These are phyloP conservation scores for Pythium utonaiense DNA, from an alignment of 352 stramenopile genomes.

Conservation along the genomic window DNA sequence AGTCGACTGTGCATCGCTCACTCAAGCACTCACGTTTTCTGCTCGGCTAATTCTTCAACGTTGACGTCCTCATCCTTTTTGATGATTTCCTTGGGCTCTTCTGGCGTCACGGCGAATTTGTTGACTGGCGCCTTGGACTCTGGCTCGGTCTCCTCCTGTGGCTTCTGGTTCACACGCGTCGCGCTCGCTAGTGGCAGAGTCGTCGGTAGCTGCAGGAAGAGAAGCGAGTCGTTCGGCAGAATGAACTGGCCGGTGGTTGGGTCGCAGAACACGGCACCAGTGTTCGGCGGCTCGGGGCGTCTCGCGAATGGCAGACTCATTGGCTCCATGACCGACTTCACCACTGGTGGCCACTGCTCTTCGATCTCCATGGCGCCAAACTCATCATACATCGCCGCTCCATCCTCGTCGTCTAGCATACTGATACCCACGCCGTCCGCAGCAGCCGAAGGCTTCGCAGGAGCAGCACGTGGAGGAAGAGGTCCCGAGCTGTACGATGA, in stretches of 20 bases:
- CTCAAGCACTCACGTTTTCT: constrained; percentile 13
- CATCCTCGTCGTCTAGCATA: constrained; percentile 72
- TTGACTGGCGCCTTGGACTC: constrained; percentile 27
- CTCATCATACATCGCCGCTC: constrained; percentile 33
- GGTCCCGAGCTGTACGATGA: constrained; percentile 64
- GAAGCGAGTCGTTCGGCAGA: constrained; percentile 59
- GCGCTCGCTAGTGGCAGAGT: constrained; percentile 69
- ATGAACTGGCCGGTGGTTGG: constrained; percentile 40
- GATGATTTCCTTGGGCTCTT: constrained; percentile 13
- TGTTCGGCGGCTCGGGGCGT: constrained; percentile 53
- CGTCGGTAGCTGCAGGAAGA: constrained; percentile 84
- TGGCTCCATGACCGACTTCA: constrained; percentile 80
- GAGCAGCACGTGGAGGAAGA: constrained; percentile 32
- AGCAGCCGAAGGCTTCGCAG: constrained; percentile 44
- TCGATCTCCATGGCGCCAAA: constrained; percentile 58
- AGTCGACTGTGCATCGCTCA: background rate
- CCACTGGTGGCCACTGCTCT: constrained; percentile 74
- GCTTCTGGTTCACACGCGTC: constrained; percentile 21
- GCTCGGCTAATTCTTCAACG: constrained; percentile 20
- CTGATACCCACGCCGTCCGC: constrained; percentile 83
- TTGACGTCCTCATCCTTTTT: constrained; percentile 28
- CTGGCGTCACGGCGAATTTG: constrained; percentile 21
- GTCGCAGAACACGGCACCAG: constrained; percentile 69
- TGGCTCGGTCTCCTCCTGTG: constrained; percentile 17
- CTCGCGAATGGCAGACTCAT: constrained; percentile 76